Evolutionary conservation across 2,329 filamentous ascomycete genomes (phyloP), one percentile per base, ranked within the genome.

Genomic region (Xylaria sp.): DNA sequence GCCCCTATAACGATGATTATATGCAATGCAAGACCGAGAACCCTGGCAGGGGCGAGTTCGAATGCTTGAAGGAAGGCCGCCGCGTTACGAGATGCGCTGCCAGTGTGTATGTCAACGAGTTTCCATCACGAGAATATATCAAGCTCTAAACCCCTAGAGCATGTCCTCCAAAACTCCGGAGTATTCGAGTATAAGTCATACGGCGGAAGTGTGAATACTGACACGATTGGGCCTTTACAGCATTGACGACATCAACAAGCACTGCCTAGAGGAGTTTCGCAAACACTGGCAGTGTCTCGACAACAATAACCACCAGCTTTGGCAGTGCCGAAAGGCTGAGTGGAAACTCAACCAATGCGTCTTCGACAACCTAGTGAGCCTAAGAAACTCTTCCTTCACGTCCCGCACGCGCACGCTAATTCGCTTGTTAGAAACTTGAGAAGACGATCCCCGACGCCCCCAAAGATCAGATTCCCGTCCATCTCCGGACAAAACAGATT

Each of bases 11-110:
- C 80, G 95, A 99, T 83, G 95, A 99, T 81, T 99, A 90, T 82
- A 99, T 99, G 94, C 91, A 96, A 83, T 99, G 95, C 90, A 99
- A 99, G 89, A 91, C 87, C 70, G 93, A 97, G 81, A 89, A 92
- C 73, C 90, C 91, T 66, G 95, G 95, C 72, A 88, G 87, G 79
- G 95, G 93, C 77, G 95, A 99, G 83, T 79, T 96, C 67, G 92
- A 97, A 70, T 99, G 95, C 81, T 81, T 99, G 85, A 94, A 92
- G 84, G 95, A 99, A 82, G 95, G 95, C 59, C 87, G 95, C 77
- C 91, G 95, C 79, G 95, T 99, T 65, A 99, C 95, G 71, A 87
- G 95, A 81, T 99, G 95, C 83, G 95, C 95, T 62, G 89, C 91
- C 71, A 96, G 92, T 80, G 95, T 99, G 92, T 97, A 90, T 73